A percentile compares a stretch with the other conserved stretches of the same genome.
Evolutionary conservation across 225 moss, liverwort and hornwort genomes (phyloP).

Genomic region (Marchantia polymorpha): DNA sequence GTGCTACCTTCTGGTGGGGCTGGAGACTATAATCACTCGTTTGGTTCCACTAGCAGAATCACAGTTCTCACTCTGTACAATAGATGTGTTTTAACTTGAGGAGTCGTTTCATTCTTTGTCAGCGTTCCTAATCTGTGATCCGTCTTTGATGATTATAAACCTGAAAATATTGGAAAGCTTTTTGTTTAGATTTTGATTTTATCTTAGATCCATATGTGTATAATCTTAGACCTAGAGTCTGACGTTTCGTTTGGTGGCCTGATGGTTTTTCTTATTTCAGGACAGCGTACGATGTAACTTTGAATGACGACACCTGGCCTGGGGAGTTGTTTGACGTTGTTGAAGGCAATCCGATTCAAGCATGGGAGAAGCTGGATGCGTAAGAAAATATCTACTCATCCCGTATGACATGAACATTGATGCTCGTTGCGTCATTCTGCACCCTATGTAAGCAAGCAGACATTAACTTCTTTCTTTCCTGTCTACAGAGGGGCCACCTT

Average conservation of each 20-base stretch:
- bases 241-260: not conserved
- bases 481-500: constrained; percentile 42
- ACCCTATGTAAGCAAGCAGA: not conserved
- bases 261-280: constrained; percentile 30
- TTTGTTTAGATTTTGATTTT: no score
- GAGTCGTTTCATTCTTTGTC: no score
- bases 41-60: no score
- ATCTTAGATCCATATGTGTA: no score
- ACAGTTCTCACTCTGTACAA: no score
- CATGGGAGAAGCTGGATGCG: constrained; percentile 71
- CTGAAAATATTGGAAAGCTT: no score
- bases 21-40: no score
- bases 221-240: no score
- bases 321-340: constrained; percentile 44
- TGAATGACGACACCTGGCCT: constrained; percentile 67
- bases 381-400: constrained; percentile 29
- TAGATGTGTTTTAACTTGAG: no score
- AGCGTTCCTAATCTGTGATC: no score
- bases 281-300: constrained; percentile 60
- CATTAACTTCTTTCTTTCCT: not conserved
- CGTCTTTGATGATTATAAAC: no score
- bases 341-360: constrained; percentile 42
- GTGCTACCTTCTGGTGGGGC: no score
- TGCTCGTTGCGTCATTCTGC: not conserved
- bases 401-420: not conserved